phyloP scores from a whole-genome alignment of 2,329 filamentous ascomycete species.

The Blastomyces emzantsi region DNA sequence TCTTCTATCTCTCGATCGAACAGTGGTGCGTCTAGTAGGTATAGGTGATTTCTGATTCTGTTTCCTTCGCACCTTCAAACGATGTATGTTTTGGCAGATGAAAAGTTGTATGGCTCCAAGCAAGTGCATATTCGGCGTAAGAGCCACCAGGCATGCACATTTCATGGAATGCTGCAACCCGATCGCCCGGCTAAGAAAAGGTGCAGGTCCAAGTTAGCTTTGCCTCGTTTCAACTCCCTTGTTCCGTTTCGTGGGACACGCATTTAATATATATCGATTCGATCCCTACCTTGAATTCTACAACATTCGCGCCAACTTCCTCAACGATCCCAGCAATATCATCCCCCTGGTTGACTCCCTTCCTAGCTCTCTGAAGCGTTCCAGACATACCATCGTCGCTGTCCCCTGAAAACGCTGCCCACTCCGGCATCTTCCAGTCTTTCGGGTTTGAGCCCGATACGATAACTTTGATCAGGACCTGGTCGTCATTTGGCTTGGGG shows the following conservation, averaged over 20 bases:
- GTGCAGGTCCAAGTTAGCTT: not conserved
- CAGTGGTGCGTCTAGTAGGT: not conserved
- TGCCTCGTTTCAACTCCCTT: not conserved
- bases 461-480: constrained; percentile 35
- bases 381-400: constrained; percentile 7
- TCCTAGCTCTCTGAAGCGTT: constrained; percentile 16
- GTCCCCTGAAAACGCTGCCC: not conserved
- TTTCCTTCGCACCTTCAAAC: constrained; percentile 41
- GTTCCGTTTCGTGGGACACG: too few species aligned
- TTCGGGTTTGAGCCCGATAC: constrained; percentile 41
- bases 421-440: constrained; percentile 35
- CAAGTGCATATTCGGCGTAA: constrained; percentile 50
- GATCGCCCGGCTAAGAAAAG: constrained; percentile 41
- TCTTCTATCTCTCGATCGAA: not conserved
- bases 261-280: not conserved
- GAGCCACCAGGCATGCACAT: constrained; percentile 44
- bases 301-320: constrained; percentile 43
- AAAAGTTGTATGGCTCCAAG: constrained; percentile 46
- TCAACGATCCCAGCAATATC: constrained; percentile 46
- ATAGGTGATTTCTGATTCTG: not conserved
- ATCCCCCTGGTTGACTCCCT: constrained; percentile 33
- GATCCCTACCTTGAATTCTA: constrained; percentile 39
- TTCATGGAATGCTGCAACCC: constrained; percentile 43
- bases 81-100: constrained; percentile 42
- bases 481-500: constrained; percentile 29